Evolutionary conservation across 768 basidiomycete genomes (phyloP).

Genomic region (Macrolepiota fuliginosa): DNA sequence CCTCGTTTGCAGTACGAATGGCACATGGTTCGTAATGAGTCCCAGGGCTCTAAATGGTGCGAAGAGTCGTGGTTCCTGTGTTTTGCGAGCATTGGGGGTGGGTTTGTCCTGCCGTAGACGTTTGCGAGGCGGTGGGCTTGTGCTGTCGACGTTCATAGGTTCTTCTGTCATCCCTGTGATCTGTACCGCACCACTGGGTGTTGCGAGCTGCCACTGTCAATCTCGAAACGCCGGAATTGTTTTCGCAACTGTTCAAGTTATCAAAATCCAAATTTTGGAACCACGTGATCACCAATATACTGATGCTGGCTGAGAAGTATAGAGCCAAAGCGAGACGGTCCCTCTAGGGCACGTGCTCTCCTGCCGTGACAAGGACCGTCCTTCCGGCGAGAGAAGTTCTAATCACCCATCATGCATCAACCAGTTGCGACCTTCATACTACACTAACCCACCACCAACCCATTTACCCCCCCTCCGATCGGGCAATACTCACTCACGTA

Average conservation of each 20-base stretch:
- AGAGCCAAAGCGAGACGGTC: no score
- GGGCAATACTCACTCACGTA: no score
- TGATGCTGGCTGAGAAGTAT: neutral
- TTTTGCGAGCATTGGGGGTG: slow-evolving; percentile 15
- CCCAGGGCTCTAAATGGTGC: slow-evolving; percentile 97
- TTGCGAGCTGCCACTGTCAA: neutral
- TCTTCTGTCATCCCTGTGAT: slow-evolving; percentile 4
- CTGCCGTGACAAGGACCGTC: no score
- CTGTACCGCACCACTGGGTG: neutral
- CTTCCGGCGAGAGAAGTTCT: no score
- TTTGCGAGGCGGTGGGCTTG: slow-evolving; percentile 48
- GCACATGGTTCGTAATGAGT: slow-evolving; percentile 86
- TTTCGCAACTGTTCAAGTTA: neutral
- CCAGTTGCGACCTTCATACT: no score
- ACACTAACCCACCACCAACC: no score
- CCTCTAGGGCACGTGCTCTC: no score
- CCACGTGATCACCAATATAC: neutral
- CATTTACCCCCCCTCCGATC: no score
- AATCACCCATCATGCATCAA: no score
- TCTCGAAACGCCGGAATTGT: neutral
- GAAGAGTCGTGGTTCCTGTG: slow-evolving; percentile 59
- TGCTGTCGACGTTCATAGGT: slow-evolving; percentile 10
- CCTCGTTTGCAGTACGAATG: slow-evolving; percentile 84
- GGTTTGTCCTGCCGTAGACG: slow-evolving; percentile 37
- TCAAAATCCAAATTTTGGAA: neutral